These are phyloP conservation scores for Hepatocystis sp. DNA, from an alignment of 169 alveolate genomes.

Conservation along the genomic window DNA sequence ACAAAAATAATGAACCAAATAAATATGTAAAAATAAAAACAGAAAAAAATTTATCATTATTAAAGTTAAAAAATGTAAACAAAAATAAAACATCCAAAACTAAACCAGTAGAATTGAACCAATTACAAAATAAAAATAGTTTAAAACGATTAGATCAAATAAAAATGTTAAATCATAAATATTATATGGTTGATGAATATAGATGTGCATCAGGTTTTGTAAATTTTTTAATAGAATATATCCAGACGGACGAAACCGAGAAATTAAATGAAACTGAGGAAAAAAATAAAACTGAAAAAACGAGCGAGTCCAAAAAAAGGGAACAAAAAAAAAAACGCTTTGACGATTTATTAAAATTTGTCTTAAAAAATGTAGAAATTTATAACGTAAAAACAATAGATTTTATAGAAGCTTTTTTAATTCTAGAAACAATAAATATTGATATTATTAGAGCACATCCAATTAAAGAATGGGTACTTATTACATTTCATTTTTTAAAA, in stretches of 20 bases:
- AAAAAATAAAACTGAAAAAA: no score
- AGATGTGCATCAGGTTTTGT: constrained; percentile 75
- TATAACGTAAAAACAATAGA: constrained; percentile 45
- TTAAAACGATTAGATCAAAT: constrained; percentile 16
- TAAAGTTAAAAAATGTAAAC: no score
- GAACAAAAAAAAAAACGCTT: constrained; percentile 52
- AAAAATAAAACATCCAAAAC: constrained; percentile 45
- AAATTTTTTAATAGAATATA: constrained; percentile 35
- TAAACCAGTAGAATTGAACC: constrained; percentile 25
- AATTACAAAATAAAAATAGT: background rate
- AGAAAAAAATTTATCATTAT: no score
- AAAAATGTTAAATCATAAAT: constrained; percentile 19
- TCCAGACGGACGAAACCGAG: no score
- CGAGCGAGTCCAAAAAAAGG: no score
- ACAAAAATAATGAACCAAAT: constrained; percentile 1
- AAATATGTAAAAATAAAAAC: constrained; percentile 11
- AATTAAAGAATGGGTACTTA: constrained; percentile 60
- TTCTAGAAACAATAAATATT: constrained; percentile 43
- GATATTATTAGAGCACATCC: constrained; percentile 38
- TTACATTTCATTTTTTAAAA: constrained; percentile 63
- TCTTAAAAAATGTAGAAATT: constrained; percentile 43
- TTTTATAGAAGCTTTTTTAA: constrained; percentile 60
- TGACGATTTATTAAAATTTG: constrained; percentile 44
- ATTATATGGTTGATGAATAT: constrained; percentile 35
- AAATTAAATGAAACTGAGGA: no score